Conservation (phyloP, 495 filamentous ascomycete genomes). For the Neurospora sp. region DNA sequence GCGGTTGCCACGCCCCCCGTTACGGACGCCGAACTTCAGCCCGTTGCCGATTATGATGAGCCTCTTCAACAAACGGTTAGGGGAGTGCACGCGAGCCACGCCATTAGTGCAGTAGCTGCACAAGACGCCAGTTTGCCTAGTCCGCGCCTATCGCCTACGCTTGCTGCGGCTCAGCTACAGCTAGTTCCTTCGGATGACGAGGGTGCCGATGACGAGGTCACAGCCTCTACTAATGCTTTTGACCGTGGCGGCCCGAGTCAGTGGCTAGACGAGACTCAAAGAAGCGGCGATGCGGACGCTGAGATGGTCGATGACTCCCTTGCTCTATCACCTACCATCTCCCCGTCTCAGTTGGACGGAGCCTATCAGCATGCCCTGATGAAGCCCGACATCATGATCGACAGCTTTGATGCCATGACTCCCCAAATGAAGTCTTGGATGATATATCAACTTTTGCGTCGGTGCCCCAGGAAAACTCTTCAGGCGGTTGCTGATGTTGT, state of each 20-base stretch:
- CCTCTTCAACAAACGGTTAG: conserved; percentile 29
- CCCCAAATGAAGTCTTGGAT: conserved; percentile 82
- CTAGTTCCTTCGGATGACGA: conserved; percentile 27
- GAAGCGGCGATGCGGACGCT: conserved; percentile 16
- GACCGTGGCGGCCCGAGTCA: conserved; percentile 4
- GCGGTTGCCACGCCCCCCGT: conserved; percentile 48
- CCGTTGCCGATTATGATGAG: conserved; percentile 36
- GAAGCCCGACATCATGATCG: conserved; percentile 75
- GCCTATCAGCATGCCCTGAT: conserved; percentile 34
- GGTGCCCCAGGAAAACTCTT: conserved; percentile 81
- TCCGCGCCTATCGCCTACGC: conserved; percentile 86
- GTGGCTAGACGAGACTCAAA: conserved; percentile 21
- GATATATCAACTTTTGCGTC: conserved; percentile 87
- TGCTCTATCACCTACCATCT: neutral
- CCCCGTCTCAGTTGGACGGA: conserved; percentile 9
- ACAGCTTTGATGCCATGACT: conserved; percentile 84
- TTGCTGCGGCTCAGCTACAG: conserved; percentile 60
- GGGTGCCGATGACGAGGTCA: conserved; percentile 24
- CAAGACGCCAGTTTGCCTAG: conserved; percentile 91
- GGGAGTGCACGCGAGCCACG: conserved; percentile 30
- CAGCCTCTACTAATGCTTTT: conserved; percentile 4
- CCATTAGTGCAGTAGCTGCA: conserved; percentile 51
- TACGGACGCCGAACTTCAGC: conserved; percentile 42
- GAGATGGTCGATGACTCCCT: conserved; percentile 4
- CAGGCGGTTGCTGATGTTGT: conserved; percentile 87